Evolutionary conservation across 768 basidiomycete species (phyloP).

Genomic region (Pleurotus salmoneostramineus): DNA sequence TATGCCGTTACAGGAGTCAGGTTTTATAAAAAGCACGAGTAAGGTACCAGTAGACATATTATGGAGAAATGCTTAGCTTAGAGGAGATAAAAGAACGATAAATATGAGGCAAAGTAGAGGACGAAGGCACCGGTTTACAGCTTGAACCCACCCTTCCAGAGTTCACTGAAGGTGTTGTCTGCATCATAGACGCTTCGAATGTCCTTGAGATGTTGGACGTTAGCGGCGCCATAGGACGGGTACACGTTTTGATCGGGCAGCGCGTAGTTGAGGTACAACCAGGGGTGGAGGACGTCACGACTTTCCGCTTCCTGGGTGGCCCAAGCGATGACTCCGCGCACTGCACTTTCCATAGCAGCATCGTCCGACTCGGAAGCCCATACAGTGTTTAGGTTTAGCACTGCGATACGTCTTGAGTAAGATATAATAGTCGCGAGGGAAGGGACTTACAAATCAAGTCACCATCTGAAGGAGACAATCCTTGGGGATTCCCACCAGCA

Average conservation of each 20-base stretch:
- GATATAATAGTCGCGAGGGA: not conserved
- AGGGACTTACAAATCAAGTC: conserved; percentile 10
- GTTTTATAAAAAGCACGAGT: too few relatives aligned
- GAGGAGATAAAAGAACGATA: too few relatives aligned
- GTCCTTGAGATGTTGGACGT: not conserved
- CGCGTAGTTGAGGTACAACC: conserved; percentile 11
- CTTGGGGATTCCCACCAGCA: conserved; percentile 8
- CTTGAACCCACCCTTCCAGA: not conserved
- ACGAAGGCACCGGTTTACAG: not conserved
- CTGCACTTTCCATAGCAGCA: not conserved
- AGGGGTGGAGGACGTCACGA: conserved; percentile 5
- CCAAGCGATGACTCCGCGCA: conserved; percentile 5
- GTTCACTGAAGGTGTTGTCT: not conserved
- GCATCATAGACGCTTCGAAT: not conserved
- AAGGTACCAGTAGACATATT: too few relatives aligned
- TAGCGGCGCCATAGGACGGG: conserved; percentile 1
- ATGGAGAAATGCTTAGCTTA: too few relatives aligned
- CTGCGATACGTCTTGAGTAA: not conserved
- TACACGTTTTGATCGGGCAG: conserved; percentile 4
- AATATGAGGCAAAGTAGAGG: too few relatives aligned
- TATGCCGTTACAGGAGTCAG: too few relatives aligned
- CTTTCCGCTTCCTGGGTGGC: not conserved
- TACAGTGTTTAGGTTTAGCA: conserved; percentile 1
- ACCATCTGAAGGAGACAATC: conserved; percentile 4
- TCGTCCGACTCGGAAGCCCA: conserved; percentile 12